Evolutionary conservation across 345 rosid genomes (phyloP).

Genomic region (Aquilaria yunnanensis): DNA sequence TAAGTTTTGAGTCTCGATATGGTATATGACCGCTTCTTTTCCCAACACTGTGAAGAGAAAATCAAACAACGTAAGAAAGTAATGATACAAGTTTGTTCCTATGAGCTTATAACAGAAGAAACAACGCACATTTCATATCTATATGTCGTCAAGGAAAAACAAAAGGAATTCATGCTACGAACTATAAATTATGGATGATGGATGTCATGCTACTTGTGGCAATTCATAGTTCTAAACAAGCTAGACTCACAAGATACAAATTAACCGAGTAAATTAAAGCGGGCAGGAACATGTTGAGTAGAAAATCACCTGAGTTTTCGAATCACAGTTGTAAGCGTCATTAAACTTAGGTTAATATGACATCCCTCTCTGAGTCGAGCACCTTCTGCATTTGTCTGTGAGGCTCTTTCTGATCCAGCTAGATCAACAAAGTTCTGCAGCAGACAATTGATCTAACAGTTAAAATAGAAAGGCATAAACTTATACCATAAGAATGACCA

Average conservation of each 20-base stretch:
- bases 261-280: too few relatives aligned
- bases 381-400: constrained; percentile 96
- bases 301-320: constrained; percentile 81
- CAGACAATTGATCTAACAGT: constrained; percentile 19
- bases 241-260: not conserved
- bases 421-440: constrained; percentile 98
- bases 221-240: not conserved
- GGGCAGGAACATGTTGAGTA: not conserved
- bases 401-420: constrained; percentile 99
- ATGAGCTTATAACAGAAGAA: too few relatives aligned
- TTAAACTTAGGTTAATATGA: constrained; percentile 96
- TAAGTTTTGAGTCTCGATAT: constrained; percentile 96
- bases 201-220: too few relatives aligned
- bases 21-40: constrained; percentile 94
- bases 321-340: constrained; percentile 97
- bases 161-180: too few relatives aligned
- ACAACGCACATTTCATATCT: too few relatives aligned
- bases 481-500: not conserved
- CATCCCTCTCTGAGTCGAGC: constrained; percentile 98
- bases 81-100: too few relatives aligned
- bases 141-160: too few relatives aligned
- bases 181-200: too few relatives aligned
- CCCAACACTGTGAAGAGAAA: constrained; percentile 55
- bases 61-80: constrained; percentile 8
- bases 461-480: constrained; percentile 4